Conservation (phyloP, 2,329 filamentous ascomycete genomes). For the Periconia digitata region DNA sequence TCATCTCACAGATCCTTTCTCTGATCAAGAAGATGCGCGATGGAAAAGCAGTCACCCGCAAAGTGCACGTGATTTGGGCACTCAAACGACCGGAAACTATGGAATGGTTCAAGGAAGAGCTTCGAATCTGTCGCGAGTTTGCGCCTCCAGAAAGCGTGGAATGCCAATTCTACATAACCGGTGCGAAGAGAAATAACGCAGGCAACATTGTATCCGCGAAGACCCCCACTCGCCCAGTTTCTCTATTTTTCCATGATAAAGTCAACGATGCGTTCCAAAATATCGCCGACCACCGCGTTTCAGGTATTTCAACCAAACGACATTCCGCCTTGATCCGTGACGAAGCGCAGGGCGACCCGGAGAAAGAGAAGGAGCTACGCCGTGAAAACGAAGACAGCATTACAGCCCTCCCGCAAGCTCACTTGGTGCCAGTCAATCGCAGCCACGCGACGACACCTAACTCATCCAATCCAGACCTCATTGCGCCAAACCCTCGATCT, state of each 20-base stretch:
- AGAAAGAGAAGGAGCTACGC: conserved; percentile 77
- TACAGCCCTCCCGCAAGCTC: conserved; percentile 71
- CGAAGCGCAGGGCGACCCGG: conserved; percentile 75
- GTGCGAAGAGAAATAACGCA: conserved; percentile 61
- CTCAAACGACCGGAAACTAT: conserved; percentile 88
- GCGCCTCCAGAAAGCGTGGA: conserved; percentile 86
- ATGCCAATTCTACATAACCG: conserved; percentile 93
- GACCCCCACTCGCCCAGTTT: conserved; percentile 61
- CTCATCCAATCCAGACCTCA: conserved; percentile 44
- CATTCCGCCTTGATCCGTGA: conserved; percentile 82
- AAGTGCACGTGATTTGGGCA: conserved; percentile 91
- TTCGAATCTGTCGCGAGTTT: conserved; percentile 86
- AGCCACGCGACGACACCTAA: conserved; percentile 30
- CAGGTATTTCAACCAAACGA: conserved; percentile 53
- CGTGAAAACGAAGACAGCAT: conserved; percentile 83
- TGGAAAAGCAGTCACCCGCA: conserved; percentile 88
- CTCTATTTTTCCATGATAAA: conserved; percentile 78
- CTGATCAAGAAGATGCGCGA: conserved; percentile 97
- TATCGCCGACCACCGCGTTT: conserved; percentile 71
- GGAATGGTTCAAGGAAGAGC: conserved; percentile 96
- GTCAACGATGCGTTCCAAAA: conserved; percentile 85
- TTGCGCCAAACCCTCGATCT: conserved; percentile 26
- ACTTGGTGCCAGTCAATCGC: conserved; percentile 34
- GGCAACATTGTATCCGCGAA: conserved; percentile 55
- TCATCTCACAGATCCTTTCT: conserved; percentile 87